Conservation (phyloP, 2,329 filamentous ascomycete genomes). For the Cadophora sp. region DNA sequence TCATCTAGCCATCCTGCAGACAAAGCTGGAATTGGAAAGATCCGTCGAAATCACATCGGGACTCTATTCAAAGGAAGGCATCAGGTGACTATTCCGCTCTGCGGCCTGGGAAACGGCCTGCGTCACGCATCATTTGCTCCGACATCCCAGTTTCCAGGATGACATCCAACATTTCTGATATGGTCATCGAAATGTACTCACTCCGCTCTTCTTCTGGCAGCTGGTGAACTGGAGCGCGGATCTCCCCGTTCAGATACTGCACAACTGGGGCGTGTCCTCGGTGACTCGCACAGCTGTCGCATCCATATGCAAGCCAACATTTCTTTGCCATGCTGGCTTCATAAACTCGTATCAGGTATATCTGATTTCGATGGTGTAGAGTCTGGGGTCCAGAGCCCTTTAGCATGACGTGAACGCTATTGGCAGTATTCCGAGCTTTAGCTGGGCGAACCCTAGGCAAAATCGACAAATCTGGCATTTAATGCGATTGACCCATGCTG, state of each 20-base stretch:
- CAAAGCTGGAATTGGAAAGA: conserved; percentile 15
- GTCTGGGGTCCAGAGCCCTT: background rate
- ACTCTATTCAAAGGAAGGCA: background rate
- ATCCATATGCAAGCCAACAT: conserved; percentile 7
- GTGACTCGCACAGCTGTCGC: conserved; percentile 10
- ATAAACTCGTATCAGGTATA: background rate
- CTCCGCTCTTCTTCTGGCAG: background rate
- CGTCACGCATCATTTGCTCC: background rate
- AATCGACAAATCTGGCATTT: background rate
- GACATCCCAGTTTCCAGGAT: conserved; percentile 7
- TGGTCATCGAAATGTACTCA: background rate
- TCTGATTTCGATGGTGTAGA: background rate
- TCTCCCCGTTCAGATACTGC: conserved; percentile 13
- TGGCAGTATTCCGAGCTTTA: background rate
- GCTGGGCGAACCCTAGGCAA: background rate
- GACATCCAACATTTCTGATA: background rate
- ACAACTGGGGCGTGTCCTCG: background rate
- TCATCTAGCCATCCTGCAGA: conserved; percentile 1
- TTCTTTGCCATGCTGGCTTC: background rate
- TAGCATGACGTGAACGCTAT: background rate
- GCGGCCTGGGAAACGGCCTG: background rate
- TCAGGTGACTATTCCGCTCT: conserved; percentile 12
- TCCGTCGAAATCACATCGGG: background rate
- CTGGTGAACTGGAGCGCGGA: background rate
- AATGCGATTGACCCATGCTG: background rate